Evolutionary conservation across 768 basidiomycete species (phyloP), one percentile per base, ranked within the genome.

Genomic region (Pleurotus ostreatus): DNA sequence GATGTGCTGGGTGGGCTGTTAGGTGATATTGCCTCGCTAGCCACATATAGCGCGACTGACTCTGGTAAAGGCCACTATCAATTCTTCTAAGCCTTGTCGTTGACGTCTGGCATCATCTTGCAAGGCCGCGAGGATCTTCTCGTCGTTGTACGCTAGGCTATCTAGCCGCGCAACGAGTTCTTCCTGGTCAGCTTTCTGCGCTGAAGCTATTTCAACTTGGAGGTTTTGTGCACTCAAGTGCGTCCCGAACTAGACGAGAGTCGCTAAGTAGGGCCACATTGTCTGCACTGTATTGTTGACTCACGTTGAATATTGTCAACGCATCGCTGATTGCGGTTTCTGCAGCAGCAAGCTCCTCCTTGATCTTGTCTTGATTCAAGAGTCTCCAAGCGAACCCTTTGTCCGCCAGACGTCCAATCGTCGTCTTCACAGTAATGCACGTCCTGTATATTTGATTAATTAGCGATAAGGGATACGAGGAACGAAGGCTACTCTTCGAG

Each of bases 361-460:
- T 55, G 20, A 62, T 57, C 38, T 55, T 55, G 30, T 58, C 60
- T 37, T 61, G 62, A 41, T 61, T 47, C 22, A 64, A 43, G 13
- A 64, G 54, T 12, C 63, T 55, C 63, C 63, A 62, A 12, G 60
- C 60, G 44, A 64, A 59, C 9, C 59, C 53, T 46, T 59, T 61
- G 5, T 49, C 49, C 4, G 61, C 49, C 6, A 64, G 41, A 16
- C 43, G 58, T 43, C 20, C 49, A 2, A 64, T 49, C 1, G 56
- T 55, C 22, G 55, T 53, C 18, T 57, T 34, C 11, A 62, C 53
- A 11, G 59, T 45, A 5, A 58, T 40, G 45, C 63, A 64, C 6
- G 56, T 56, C 46, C 61, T 62, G 20, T 22, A 44, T 44, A 16
- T 44, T 44, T 16, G 41, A 22, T 44, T 11, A 22, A 16, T 22